Conservation (phyloP, 2,329 filamentous ascomycete genomes). For the Fusarium sp. region DNA sequence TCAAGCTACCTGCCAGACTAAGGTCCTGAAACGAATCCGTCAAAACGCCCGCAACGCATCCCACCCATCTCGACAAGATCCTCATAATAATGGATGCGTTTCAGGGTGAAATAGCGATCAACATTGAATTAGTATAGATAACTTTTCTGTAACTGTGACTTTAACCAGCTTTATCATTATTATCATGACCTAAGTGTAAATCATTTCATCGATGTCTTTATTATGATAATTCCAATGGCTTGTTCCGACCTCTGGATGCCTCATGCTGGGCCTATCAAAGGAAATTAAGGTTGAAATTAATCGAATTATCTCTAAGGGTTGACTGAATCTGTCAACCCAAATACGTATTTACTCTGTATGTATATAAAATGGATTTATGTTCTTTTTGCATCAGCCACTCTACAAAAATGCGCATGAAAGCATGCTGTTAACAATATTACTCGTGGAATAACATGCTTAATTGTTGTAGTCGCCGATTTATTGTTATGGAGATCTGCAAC, state of each 20-base stretch:
- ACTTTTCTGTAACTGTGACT: background rate
- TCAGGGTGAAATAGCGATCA: constrained; percentile 27
- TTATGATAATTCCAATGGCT: background rate
- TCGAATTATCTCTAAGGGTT: constrained; percentile 26
- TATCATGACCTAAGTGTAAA: background rate
- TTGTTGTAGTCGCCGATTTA: too few relatives aligned
- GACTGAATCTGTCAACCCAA: background rate
- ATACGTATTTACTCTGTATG: too few relatives aligned
- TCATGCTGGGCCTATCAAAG: constrained; percentile 5
- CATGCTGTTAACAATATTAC: background rate
- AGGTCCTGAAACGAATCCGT: constrained; percentile 35
- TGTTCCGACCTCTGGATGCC: background rate
- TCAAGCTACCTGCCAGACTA: background rate
- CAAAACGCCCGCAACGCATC: constrained; percentile 24
- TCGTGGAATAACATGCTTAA: background rate
- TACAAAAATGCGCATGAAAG: background rate
- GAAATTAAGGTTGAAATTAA: constrained; percentile 35
- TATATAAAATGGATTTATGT: background rate
- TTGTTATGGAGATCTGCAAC: too few relatives aligned
- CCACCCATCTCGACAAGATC: constrained; percentile 12
- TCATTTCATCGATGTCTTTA: background rate
- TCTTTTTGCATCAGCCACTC: background rate
- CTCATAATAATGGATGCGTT: constrained; percentile 1
- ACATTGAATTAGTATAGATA: background rate
- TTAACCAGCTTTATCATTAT: background rate